Percentiles rank a stretch among this genome's conserved stretches.
phyloP scores from a whole-genome alignment of 129 eudicot species.

The Deinandra increscens region DNA sequence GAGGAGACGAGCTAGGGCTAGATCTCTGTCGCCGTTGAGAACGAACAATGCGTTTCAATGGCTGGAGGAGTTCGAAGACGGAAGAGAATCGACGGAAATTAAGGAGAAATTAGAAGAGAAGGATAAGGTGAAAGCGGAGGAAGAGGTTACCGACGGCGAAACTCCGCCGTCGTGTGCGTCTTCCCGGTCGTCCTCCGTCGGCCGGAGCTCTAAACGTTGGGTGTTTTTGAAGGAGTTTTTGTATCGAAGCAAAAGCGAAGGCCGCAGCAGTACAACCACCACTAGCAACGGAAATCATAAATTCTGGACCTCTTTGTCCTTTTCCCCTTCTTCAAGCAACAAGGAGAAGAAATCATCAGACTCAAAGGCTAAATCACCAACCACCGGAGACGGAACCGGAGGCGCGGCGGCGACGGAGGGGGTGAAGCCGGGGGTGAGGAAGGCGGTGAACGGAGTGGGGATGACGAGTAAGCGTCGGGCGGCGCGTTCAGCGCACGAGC shows the following conservation, averaged over 20 bases:
- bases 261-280: conserved; percentile 52
- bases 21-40: conserved; percentile 77
- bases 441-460: conserved; percentile 45
- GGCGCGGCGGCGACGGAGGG: neutral
- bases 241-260: conserved; percentile 81
- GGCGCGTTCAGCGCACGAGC: conserved; percentile 61
- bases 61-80: conserved; percentile 35
- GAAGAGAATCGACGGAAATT: conserved; percentile 12
- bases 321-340: conserved; percentile 41
- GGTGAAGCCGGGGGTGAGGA: conserved; percentile 25
- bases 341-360: conserved; percentile 37
- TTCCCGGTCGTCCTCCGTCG: conserved; percentile 68
- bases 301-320: conserved; percentile 66
- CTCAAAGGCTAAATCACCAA: conserved; percentile 15
- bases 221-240: conserved; percentile 78
- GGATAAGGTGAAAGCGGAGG: conserved; percentile 13
- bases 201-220: conserved; percentile 81
- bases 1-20: conserved; percentile 66
- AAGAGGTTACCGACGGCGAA: conserved; percentile 22
- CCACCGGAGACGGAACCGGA: neutral
- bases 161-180: conserved; percentile 59
- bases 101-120: neutral
- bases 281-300: conserved; percentile 45
- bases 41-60: conserved; percentile 41
- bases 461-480: conserved; percentile 42